A percentile compares a stretch with the other conserved stretches of the same genome.
These are phyloP conservation scores for Apiotrichum laibachii DNA, from an alignment of 1,284 basidiomycete species.

Conservation along the genomic window DNA sequence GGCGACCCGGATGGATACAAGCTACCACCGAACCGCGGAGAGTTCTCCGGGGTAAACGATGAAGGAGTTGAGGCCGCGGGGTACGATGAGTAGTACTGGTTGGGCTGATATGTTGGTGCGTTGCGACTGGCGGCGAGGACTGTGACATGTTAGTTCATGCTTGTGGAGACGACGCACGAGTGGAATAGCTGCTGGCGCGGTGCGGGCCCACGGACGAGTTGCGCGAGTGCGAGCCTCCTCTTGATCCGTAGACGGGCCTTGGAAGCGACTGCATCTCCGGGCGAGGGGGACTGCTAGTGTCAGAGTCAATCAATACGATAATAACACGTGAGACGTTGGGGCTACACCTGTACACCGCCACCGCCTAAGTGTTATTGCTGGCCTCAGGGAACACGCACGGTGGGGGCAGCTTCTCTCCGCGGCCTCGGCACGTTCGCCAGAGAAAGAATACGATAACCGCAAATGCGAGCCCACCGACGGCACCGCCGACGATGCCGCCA, in stretches of 20 bases:
- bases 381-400: constrained; percentile 35
- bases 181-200: constrained; percentile 35
- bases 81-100: constrained; percentile 37
- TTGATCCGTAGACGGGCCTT: constrained; percentile 3
- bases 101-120: constrained; percentile 25
- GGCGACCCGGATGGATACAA: constrained; percentile 27
- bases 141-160: constrained; percentile 14
- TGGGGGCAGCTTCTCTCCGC: constrained; percentile 40
- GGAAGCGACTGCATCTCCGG: constrained; percentile 27
- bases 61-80: constrained; percentile 34
- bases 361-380: not conserved
- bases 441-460: constrained; percentile 25
- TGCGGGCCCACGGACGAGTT: constrained; percentile 13
- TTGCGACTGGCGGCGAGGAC: constrained; percentile 20
- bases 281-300: constrained; percentile 32
- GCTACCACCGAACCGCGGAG: constrained; percentile 26
- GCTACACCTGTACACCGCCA: no score
- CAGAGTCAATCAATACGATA: not conserved
- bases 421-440: constrained; percentile 32
- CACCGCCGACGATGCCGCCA: constrained; percentile 46
- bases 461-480: constrained; percentile 35
- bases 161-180: constrained; percentile 24
- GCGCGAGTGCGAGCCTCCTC: constrained; percentile 14
- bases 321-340: not conserved
- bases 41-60: constrained; percentile 26